Conservation (phyloP, 2,329 filamentous ascomycete genomes). For the Aspergillus calidoustus region DNA sequence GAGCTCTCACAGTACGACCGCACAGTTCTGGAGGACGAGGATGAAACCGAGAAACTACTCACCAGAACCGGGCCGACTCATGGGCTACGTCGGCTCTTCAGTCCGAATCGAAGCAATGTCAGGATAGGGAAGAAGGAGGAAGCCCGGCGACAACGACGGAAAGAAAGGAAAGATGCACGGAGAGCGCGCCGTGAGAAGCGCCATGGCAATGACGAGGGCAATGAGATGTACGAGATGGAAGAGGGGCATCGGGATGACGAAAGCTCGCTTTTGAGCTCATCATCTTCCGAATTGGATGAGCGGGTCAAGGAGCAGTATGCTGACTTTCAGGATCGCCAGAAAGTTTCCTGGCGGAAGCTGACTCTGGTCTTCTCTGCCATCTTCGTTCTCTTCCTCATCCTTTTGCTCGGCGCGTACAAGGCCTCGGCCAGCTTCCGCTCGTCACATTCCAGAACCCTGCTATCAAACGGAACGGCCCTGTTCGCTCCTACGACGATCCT, state of each 20-base stretch:
- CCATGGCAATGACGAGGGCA: conserved; percentile 67
- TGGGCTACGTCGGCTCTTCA: conserved; percentile 47
- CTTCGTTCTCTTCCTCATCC: conserved; percentile 57
- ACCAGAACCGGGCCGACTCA: conserved; percentile 44
- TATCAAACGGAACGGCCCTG: conserved; percentile 81
- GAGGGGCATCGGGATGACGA: conserved; percentile 63
- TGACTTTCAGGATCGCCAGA: conserved; percentile 32
- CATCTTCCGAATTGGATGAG: conserved; percentile 56
- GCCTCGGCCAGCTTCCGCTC: conserved; percentile 50
- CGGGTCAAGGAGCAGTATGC: conserved; percentile 37
- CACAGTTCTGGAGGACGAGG: conserved; percentile 74
- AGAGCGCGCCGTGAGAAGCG: conserved; percentile 57
- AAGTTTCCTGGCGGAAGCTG: conserved; percentile 38
- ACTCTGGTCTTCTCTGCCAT: conserved; percentile 52
- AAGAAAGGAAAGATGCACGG: conserved; percentile 43
- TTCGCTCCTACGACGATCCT: conserved; percentile 93
- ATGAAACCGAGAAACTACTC: conserved; percentile 59
- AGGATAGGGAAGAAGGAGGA: conserved; percentile 58
- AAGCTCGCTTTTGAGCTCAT: conserved; percentile 18
- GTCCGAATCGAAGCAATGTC: conserved; percentile 51
- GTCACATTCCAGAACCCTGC: conserved; percentile 31
- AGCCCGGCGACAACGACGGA: conserved; percentile 51
- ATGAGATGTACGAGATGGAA: conserved; percentile 88
- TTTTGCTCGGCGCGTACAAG: conserved; percentile 62
- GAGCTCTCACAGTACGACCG: conserved; percentile 73